Percentiles rank a stretch among this genome's conserved stretches.
These are phyloP conservation scores for Dendrocalamus sinicus DNA, from an alignment of 176 grass and related monocot genomes.

Conservation along the genomic window DNA sequence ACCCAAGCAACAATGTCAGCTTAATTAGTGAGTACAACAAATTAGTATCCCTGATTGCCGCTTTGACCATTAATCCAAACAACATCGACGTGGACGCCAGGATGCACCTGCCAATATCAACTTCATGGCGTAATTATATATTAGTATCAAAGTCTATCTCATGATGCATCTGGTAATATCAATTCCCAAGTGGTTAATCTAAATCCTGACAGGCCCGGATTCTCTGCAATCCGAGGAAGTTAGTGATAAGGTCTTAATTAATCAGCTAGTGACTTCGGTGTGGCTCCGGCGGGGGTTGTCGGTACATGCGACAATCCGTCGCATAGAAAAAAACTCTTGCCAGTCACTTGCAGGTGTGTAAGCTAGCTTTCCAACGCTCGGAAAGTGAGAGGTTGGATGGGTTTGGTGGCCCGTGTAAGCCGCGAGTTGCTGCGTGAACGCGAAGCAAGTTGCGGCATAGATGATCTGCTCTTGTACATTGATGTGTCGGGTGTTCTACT, in stretches of 20 bases:
- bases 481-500: neutral
- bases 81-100: neutral
- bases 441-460: neutral
- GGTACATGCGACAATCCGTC: constrained; percentile 9
- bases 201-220: neutral
- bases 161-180: neutral
- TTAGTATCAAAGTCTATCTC: neutral
- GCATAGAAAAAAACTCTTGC: neutral
- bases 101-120: neutral
- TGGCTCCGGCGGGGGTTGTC: neutral
- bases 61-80: neutral
- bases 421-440: neutral
- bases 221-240: neutral
- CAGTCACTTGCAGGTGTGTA: neutral
- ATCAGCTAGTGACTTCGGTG: neutral
- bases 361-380: neutral
- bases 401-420: neutral
- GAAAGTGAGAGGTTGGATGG: neutral
- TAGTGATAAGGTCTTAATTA: neutral
- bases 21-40: neutral
- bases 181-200: neutral
- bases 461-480: neutral
- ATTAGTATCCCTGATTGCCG: neutral
- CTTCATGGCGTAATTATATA: no score
- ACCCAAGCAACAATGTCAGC: neutral